A percentile compares a stretch with the other conserved stretches of the same genome.
phyloP scores from a whole-genome alignment of 495 filamentous ascomycete genomes.

The Xylaria cubensis region DNA sequence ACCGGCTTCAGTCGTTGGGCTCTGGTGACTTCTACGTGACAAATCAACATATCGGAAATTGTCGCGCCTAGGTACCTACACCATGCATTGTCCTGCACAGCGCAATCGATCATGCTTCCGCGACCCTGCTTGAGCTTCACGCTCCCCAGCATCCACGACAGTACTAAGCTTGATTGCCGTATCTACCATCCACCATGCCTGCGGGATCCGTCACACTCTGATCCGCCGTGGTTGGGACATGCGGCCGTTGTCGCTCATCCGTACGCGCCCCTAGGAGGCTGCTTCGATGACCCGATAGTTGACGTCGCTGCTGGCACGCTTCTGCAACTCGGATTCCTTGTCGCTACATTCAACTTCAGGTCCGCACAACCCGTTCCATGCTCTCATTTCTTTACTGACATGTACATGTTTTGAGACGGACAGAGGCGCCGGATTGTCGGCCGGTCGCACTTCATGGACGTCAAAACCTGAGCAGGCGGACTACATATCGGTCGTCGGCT shows the following conservation, averaged over 20 bases:
- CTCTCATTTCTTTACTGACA: not conserved
- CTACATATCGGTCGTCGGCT: constrained; percentile 79
- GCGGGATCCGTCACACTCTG: constrained; percentile 32
- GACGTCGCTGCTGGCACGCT: constrained; percentile 66
- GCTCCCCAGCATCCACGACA: constrained; percentile 85
- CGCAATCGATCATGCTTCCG: constrained; percentile 45
- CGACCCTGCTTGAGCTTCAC: constrained; percentile 72
- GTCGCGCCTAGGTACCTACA: not conserved
- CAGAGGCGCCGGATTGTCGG: constrained; percentile 80
- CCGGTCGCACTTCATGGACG: constrained; percentile 84
- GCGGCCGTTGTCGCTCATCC: constrained; percentile 89
- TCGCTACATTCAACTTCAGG: constrained; percentile 95
- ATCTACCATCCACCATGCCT: constrained; percentile 71
- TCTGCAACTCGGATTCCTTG: constrained; percentile 70
- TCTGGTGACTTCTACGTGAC: not conserved
- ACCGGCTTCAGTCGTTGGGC: not conserved
- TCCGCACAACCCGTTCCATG: constrained; percentile 42
- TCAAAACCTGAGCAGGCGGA: constrained; percentile 79
- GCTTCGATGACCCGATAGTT: constrained; percentile 83
- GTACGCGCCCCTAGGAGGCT: constrained; percentile 86
- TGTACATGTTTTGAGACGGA: constrained; percentile 14
- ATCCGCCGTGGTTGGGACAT: constrained; percentile 51
- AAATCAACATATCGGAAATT: not conserved
- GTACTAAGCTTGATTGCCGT: constrained; percentile 74
- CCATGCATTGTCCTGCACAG: constrained; percentile 5